These are phyloP conservation scores for Saturnispora sanitii DNA, from an alignment of 805 yeast genomes.

Conservation along the genomic window DNA sequence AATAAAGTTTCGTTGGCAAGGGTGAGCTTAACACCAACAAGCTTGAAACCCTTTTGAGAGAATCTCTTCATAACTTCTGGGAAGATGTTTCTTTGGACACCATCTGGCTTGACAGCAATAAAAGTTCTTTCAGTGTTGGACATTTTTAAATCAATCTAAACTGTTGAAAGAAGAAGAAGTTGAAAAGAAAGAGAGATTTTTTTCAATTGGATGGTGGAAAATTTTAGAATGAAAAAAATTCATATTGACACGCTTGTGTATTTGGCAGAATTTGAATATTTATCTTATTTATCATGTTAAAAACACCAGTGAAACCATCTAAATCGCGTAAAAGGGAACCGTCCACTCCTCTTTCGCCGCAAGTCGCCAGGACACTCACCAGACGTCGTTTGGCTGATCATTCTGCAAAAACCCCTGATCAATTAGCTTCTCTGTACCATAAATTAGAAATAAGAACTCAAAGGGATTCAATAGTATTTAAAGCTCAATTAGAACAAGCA, in stretches of 20 bases:
- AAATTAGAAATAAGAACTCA: neutral
- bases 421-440: neutral
- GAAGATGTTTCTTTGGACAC: constrained; percentile 98
- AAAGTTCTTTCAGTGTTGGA: constrained; percentile 76
- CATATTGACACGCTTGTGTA: no score
- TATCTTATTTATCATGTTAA: no score
- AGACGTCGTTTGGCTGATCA: neutral
- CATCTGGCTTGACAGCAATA: constrained; percentile 96
- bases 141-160: constrained; percentile 30
- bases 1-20: constrained; percentile 79
- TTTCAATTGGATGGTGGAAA: neutral
- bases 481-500: neutral
- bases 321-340: constrained; percentile 3
- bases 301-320: neutral
- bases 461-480: neutral
- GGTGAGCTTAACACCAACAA: constrained; percentile 89
- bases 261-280: no score
- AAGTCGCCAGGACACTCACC: neutral
- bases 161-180: neutral
- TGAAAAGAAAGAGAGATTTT: neutral
- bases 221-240: no score
- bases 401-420: neutral
- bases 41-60: constrained; percentile 95
- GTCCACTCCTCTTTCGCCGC: constrained; percentile 3
- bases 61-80: constrained; percentile 85